These are phyloP conservation scores for Sarcomyxa edulis DNA, from an alignment of 768 basidiomycete genomes.

Conservation along the genomic window DNA sequence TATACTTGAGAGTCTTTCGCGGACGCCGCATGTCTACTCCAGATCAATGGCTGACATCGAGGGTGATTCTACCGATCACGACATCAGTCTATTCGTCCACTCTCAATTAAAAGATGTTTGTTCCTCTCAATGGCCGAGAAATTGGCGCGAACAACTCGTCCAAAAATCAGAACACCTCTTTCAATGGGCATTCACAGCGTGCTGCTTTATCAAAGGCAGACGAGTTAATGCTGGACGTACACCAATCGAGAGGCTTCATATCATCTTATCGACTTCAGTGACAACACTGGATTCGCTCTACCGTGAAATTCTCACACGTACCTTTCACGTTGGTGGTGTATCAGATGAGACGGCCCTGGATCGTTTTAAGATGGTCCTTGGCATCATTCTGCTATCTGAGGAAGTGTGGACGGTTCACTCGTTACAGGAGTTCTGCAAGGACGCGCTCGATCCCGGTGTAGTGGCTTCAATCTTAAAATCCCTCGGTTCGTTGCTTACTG, in stretches of 20 bases:
- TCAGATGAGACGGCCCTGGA: background rate
- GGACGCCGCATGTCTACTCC: background rate
- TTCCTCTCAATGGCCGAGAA: too few relatives aligned
- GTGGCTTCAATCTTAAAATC: too few relatives aligned
- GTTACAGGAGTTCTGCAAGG: slow-evolving; percentile 1
- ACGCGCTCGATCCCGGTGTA: too few relatives aligned
- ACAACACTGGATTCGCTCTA: too few relatives aligned
- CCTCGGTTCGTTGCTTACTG: too few relatives aligned
- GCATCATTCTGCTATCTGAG: slow-evolving; percentile 3
- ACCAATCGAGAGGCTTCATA: too few relatives aligned
- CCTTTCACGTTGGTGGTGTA: too few relatives aligned
- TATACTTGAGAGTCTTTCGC: slow-evolving; percentile 7
- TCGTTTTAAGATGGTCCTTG: background rate
- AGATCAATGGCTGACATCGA: slow-evolving; percentile 10
- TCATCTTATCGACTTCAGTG: too few relatives aligned
- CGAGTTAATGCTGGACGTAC: too few relatives aligned
- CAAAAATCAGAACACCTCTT: slow-evolving; percentile 22
- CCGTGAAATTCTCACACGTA: too few relatives aligned
- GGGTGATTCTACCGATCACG: background rate
- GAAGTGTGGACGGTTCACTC: background rate
- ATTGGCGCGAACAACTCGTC: slow-evolving; percentile 17
- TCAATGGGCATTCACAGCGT: slow-evolving; percentile 26
- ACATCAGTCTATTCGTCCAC: slow-evolving; percentile 8
- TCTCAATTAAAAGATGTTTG: slow-evolving; percentile 7
- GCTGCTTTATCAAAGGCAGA: slow-evolving; percentile 19